A percentile compares a stretch with the other conserved stretches of the same genome.
Evolutionary conservation across 2,329 filamentous ascomycete species (phyloP).

Genomic region (Camillea tinctor): DNA sequence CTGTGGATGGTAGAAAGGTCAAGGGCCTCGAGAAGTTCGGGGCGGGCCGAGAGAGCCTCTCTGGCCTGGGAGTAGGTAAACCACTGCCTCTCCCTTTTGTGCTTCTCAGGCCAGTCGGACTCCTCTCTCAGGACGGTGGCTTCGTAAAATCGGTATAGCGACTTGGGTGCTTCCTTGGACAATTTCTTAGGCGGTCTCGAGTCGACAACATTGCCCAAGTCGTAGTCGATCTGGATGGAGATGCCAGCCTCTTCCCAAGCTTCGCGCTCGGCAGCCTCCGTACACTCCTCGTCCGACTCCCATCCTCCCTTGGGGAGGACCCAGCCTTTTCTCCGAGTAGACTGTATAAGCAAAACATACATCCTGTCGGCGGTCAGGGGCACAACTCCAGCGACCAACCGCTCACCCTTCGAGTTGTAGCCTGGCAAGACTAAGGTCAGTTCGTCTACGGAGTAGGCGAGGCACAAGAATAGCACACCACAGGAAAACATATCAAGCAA

Average conservation of each 20-base stretch:
- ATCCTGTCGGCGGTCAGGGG: constrained; percentile 83
- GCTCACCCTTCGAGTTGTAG: constrained; percentile 88
- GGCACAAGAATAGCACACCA: constrained; percentile 22
- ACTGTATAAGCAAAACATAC: constrained; percentile 91
- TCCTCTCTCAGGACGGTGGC: constrained; percentile 85
- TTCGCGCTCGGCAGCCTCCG: constrained; percentile 82
- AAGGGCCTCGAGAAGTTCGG: constrained; percentile 85
- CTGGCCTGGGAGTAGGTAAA: constrained; percentile 82
- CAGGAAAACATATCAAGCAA: constrained; percentile 9
- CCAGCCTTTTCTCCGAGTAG: constrained; percentile 87
- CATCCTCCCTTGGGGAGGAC: constrained; percentile 97
- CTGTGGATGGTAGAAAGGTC: constrained; percentile 72
- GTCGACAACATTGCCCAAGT: constrained; percentile 84
- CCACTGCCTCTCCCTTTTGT: constrained; percentile 90
- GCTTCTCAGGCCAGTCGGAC: constrained; percentile 85
- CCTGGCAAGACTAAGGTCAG: constrained; percentile 57
- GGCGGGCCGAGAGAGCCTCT: constrained; percentile 71
- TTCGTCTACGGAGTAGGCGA: constrained; percentile 33
- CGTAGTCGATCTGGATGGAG: constrained; percentile 76
- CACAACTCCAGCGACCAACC: constrained; percentile 92
- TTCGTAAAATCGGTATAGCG: constrained; percentile 80
- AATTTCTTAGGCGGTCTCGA: constrained; percentile 75
- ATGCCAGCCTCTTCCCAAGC: constrained; percentile 99
- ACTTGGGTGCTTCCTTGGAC: constrained; percentile 59
- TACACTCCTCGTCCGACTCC: constrained; percentile 89